Conservation (phyloP, 768 basidiomycete genomes). For the Cytidiella melzeri region DNA sequence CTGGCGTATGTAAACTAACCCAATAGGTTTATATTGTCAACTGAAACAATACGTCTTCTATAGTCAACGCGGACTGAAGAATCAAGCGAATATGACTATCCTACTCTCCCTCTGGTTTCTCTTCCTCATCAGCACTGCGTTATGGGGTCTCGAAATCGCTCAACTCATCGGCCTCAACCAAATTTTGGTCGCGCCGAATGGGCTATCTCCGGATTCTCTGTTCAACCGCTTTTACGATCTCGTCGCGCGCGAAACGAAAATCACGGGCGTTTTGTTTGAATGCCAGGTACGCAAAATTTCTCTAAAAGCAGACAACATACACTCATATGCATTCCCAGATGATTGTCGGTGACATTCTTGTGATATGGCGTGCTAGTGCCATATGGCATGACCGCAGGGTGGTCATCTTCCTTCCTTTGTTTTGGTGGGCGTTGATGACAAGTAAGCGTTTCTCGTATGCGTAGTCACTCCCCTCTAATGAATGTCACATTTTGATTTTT, state of each 20-base stretch:
- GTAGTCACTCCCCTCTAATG: too few relatives aligned
- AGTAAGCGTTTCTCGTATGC: not conserved
- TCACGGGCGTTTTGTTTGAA: conserved; percentile 8
- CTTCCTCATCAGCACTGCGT: conserved; percentile 5
- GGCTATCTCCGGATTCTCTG: not conserved
- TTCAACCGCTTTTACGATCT: conserved; percentile 10
- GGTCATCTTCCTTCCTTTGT: conserved; percentile 5
- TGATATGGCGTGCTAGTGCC: conserved; percentile 9
- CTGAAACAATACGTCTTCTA: not conserved
- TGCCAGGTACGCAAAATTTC: conserved; percentile 1
- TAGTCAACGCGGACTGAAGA: conserved; percentile 6
- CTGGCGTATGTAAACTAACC: not conserved
- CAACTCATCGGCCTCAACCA: conserved; percentile 10
- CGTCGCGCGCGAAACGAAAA: conserved; percentile 8
- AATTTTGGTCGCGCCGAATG: conserved; percentile 2
- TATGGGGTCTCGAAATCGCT: conserved; percentile 10
- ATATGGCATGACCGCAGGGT: conserved; percentile 9
- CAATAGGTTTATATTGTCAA: not conserved
- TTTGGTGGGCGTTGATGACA: conserved; percentile 9
- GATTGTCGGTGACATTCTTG: conserved; percentile 10
- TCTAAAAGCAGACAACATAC: not conserved
- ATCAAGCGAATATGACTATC: not conserved
- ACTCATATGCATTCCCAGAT: not conserved
- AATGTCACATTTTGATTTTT: too few relatives aligned
- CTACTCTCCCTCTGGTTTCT: conserved; percentile 4